phyloP scores from a whole-genome alignment of 2,329 filamentous ascomycete genomes.

The Cadophora malorum region DNA sequence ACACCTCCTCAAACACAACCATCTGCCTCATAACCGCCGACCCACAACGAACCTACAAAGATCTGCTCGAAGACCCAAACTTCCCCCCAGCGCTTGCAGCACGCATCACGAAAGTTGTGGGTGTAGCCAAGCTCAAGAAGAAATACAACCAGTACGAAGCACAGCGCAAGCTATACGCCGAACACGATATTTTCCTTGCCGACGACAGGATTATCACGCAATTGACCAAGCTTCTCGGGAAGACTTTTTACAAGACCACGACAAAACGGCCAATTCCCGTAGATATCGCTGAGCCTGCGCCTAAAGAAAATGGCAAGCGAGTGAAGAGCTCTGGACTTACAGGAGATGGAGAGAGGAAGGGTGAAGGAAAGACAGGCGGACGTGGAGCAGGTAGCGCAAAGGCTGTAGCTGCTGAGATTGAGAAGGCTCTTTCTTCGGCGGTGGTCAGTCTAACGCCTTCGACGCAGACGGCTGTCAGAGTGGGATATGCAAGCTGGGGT shows the following conservation, averaged over 20 bases:
- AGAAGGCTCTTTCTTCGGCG: constrained; percentile 77
- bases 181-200: constrained; percentile 93
- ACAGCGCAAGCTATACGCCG: constrained; percentile 79
- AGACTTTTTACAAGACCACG: constrained; percentile 87
- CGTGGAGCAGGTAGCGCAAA: constrained; percentile 48
- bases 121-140: constrained; percentile 82
- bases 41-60: constrained; percentile 86
- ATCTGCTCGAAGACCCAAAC: constrained; percentile 76
- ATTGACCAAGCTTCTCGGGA: constrained; percentile 81
- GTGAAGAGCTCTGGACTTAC: constrained; percentile 54
- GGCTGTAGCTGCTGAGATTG: constrained; percentile 80
- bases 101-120: constrained; percentile 78
- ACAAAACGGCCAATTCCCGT: constrained; percentile 88
- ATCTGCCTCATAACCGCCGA: constrained; percentile 88
- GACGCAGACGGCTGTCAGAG: constrained; percentile 79
- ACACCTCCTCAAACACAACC: constrained; percentile 67
- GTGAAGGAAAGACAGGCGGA: constrained; percentile 51
- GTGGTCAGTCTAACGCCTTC: constrained; percentile 81
- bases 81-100: constrained; percentile 72
- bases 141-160: constrained; percentile 91
- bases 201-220: constrained; percentile 83
- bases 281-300: constrained; percentile 66
- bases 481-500: constrained; percentile 78
- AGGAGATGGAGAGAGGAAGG: constrained; percentile 54
- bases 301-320: constrained; percentile 65